Evolutionary conservation across 1,139 yeast genomes (phyloP), one percentile per base, ranked within the genome.

Genomic region (Pichia sp.): DNA sequence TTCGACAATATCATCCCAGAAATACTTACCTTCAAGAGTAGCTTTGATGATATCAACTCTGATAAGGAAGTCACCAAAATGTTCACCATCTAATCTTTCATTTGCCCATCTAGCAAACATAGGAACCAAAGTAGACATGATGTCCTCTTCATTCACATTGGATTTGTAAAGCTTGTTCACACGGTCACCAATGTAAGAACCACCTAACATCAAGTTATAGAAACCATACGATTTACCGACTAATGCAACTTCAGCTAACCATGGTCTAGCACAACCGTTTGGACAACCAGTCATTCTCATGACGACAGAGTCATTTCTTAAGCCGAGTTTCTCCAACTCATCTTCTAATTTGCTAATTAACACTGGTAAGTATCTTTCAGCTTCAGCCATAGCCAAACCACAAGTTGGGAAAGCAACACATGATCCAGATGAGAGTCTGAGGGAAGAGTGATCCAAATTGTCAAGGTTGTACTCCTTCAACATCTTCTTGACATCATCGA

Each of bases 231-330:
- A 96, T 61, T 91, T 91, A 62, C 98, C 98, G 37, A 91, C 94
- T 43, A 86, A 69, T 0, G 97, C 97, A 40, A 91, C 77, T 62
- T 91, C 98, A 3, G 96, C 97, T 37, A 91, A 66, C 96, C 96
- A 91, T 17, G 97, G 97, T 61, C 98, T 78, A 20, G 98, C 91
- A 69, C 98, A 91, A 48, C 97, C 98, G 60, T 91, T 91, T 40
- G 97, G 96, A 72, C 98, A 91, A 45, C 98, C 98, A 29, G 97
- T 87, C 96, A 91, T 88, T 66, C 98, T 78, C 95, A 91, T 84
- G 22, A 87, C 95, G 49, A 91, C 74, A 7, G 95, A 79, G 60
- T 91, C 97, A 56, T 87, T 96, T 58, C 96, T 82, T 51, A 91
- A 72, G 6, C 98, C 98, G 48, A 78, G 78, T 53, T 87, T 95